phyloP scores from a whole-genome alignment of 116 monocot species.

The Posidonia oceanica region DNA sequence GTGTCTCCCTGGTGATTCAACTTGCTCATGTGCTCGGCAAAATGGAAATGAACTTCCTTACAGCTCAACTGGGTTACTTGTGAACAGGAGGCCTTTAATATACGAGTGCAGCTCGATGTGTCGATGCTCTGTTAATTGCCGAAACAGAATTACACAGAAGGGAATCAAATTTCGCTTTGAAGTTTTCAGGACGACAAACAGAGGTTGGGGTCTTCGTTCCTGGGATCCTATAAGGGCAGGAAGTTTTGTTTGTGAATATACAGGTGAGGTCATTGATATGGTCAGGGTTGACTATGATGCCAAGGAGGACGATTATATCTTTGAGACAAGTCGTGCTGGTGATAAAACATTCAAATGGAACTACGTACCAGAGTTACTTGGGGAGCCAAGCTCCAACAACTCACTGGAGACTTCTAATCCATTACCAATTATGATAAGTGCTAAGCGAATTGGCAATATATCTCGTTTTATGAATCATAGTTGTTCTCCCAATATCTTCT shows the following conservation, averaged over 20 bases:
- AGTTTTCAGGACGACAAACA: slow-evolving; percentile 56
- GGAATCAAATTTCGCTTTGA: slow-evolving; percentile 62
- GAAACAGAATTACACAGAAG: slow-evolving; percentile 56
- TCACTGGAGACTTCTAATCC: slow-evolving; percentile 18
- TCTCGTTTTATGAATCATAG: slow-evolving; percentile 87
- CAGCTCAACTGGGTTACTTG: slow-evolving; percentile 50
- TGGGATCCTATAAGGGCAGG: slow-evolving; percentile 76
- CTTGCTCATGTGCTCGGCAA: slow-evolving; percentile 40
- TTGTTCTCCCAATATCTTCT: slow-evolving; percentile 73
- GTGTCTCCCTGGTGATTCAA: slow-evolving; percentile 47
- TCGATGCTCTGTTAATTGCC: slow-evolving; percentile 46
- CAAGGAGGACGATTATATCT: slow-evolving; percentile 50
- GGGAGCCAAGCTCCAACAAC: slow-evolving; percentile 35
- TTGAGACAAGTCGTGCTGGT: slow-evolving; percentile 23
- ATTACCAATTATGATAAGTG: slow-evolving; percentile 36
- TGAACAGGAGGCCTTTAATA: slow-evolving; percentile 40
- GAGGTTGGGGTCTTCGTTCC: slow-evolving; percentile 85
- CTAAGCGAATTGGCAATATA: slow-evolving; percentile 55
- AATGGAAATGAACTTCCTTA: slow-evolving; percentile 71
- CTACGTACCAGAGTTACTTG: slow-evolving; percentile 57
- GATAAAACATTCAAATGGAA: slow-evolving; percentile 58
- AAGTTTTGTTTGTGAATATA: slow-evolving; percentile 67
- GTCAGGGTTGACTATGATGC: slow-evolving; percentile 18
- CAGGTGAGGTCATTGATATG: slow-evolving; percentile 45
- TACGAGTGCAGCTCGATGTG: slow-evolving; percentile 57